A percentile compares a stretch with the other conserved stretches of the same genome.
phyloP scores from a whole-genome alignment of 2,329 filamentous ascomycete species.

The Hypoxylon sp. region DNA sequence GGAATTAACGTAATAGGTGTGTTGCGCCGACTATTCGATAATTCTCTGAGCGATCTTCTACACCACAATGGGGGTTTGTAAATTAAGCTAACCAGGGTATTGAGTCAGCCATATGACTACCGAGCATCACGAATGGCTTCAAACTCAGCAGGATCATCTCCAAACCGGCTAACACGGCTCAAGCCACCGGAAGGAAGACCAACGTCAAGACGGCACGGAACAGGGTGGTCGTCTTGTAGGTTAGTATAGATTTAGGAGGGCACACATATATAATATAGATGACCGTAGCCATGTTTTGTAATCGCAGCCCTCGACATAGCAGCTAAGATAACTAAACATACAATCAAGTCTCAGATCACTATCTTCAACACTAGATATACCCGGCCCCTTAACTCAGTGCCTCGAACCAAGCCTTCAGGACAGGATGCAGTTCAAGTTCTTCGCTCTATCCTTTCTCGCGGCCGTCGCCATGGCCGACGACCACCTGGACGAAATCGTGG shows the following conservation, averaged over 20 bases:
- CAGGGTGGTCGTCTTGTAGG: background rate
- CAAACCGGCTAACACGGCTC: background rate
- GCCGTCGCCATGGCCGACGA: slow-evolving; percentile 17
- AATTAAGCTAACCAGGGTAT: background rate
- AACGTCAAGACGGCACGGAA: background rate
- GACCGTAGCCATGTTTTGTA: background rate
- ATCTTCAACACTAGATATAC: background rate
- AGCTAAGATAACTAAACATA: background rate
- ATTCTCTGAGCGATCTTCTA: background rate
- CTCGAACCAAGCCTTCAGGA: background rate
- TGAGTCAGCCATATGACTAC: background rate
- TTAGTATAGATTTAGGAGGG: background rate
- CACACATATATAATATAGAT: background rate
- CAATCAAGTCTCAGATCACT: background rate
- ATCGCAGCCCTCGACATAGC: background rate
- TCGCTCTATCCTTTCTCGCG: slow-evolving; percentile 13
- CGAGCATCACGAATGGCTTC: background rate
- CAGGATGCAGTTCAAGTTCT: slow-evolving; percentile 16
- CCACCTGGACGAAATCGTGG: slow-evolving; percentile 15
- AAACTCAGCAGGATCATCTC: slow-evolving; percentile 3
- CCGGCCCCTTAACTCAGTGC: background rate
- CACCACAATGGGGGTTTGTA: too few species aligned
- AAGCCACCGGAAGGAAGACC: background rate
- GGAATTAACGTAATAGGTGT: slow-evolving; percentile 1
- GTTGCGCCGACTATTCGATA: background rate